Evolutionary conservation across 1,284 basidiomycete species (phyloP), one percentile per base, ranked within the genome.

Genomic region (Malassezia cuniculi): DNA sequence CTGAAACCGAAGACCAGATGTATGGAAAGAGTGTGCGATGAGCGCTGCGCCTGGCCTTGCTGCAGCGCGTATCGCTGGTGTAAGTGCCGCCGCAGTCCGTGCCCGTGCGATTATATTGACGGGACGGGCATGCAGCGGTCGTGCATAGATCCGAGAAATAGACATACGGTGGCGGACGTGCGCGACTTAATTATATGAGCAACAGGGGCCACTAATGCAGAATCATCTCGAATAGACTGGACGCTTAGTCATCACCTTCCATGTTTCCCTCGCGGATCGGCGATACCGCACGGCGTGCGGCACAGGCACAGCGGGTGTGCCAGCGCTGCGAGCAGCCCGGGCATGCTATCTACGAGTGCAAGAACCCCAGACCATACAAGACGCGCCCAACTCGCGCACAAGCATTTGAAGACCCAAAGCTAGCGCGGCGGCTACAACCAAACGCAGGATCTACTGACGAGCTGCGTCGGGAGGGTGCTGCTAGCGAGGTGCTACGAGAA

Each of bases 281-380:
- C 30, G 1, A 2, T 38, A 9, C 22, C 14, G 19, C 27, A 18
- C 19, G 12, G 21, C 10, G 37, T 24, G n/a, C 19, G 35, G 35
- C 14, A 14, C 9, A 6, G 24, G 28, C n/a, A 14, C 19, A 33
- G 27, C 42, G 37, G 16, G 37, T 45, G 17, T 45, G 36, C 24
- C 37, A 39, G 22, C 31, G 32, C 16, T 45, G 33, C 20, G 42
- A 45, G n/a, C 27, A 27, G 17, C 27, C 42, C 4, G 42, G 36
- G 7, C 42, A 45, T 32, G 36, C 33, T 4, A 39, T 45, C 18
- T 45, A 39, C n/a, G 42, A 45, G 20, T 39, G 42, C 32, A 39
- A 39, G 16, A 45, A 45, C 22, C 36, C 42, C 1, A 14, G 37
- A 7, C 36, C 37, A 6, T 45, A 45, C 24, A 45, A 45, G 24